These are phyloP conservation scores for Paecilomyces dactylethromorphus DNA, from an alignment of 2,329 filamentous ascomycete genomes.

Conservation along the genomic window DNA sequence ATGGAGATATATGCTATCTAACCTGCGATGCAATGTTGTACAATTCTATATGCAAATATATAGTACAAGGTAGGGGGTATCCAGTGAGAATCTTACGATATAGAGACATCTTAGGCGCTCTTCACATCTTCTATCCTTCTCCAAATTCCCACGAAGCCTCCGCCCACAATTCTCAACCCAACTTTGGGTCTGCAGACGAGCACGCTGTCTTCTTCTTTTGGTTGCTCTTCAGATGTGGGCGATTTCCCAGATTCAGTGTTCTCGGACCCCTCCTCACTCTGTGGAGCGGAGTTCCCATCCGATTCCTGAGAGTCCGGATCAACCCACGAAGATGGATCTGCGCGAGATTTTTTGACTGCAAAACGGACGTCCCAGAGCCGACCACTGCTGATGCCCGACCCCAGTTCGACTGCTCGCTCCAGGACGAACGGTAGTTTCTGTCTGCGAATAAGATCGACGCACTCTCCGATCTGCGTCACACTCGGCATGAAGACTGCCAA, in stretches of 20 bases:
- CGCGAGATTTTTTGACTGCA: conserved; percentile 29
- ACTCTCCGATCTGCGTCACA: conserved; percentile 69
- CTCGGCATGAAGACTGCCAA: conserved; percentile 69
- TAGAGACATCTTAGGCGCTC: conserved; percentile 4
- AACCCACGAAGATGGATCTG: conserved; percentile 26
- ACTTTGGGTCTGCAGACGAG: conserved; percentile 50
- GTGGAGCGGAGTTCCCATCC: conserved; percentile 6
- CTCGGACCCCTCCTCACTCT: conserved; percentile 8
- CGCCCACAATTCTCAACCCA: conserved; percentile 40
- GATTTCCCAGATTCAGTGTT: conserved; percentile 3
- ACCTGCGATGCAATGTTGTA: background rate
- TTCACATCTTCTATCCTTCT: conserved; percentile 31
- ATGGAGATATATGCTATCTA: background rate
- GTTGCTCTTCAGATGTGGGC: conserved; percentile 6
- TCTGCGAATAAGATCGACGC: conserved; percentile 49
- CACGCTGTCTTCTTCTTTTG: conserved; percentile 27
- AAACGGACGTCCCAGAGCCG: conserved; percentile 42
- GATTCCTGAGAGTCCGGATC: conserved; percentile 9
- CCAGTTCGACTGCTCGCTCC: conserved; percentile 41
- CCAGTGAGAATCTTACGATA: background rate
- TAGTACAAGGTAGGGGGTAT: conserved; percentile 3
- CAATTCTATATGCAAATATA: background rate
- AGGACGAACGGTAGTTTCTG: conserved; percentile 48
- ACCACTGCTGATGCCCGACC: conserved; percentile 40
- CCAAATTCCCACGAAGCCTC: conserved; percentile 48